Evolutionary conservation across 1,139 yeast species (phyloP).

Genomic region (Hemisphaericaspora xylofermentans): DNA sequence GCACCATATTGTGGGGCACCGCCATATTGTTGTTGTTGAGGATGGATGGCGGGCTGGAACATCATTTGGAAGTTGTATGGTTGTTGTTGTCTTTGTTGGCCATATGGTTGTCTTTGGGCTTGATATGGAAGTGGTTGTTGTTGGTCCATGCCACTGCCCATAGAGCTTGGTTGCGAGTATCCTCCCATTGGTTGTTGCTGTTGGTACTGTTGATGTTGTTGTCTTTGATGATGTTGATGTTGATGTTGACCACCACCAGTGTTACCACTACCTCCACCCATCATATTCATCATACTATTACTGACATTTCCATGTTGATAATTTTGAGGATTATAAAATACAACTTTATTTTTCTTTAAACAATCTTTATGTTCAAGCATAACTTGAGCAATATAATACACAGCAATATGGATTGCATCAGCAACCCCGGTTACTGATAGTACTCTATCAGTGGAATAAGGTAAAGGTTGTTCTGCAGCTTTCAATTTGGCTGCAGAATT

Average conservation of each 20-base stretch:
- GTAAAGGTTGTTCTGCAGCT: constrained; percentile 75
- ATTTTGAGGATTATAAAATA: constrained; percentile 67
- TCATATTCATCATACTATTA: constrained; percentile 11
- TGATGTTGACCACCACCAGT: constrained; percentile 3
- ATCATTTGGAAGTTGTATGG: constrained; percentile 43
- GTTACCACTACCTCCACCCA: too few relatives aligned
- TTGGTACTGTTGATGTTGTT: constrained; percentile 8
- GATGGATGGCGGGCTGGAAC: constrained; percentile 44
- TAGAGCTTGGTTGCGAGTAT: constrained; percentile 12
- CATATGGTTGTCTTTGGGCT: constrained; percentile 4
- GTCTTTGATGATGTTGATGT: constrained; percentile 8
- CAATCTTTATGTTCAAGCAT: constrained; percentile 58
- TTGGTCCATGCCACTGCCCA: constrained; percentile 6
- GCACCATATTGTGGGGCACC: constrained; percentile 17
- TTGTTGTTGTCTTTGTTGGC: constrained; percentile 16
- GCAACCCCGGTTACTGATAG: constrained; percentile 77
- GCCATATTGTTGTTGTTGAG: constrained; percentile 36
- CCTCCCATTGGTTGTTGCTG: constrained; percentile 4
- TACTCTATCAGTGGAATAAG: constrained; percentile 78
- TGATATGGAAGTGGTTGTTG: constrained; percentile 11
- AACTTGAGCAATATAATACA: constrained; percentile 70
- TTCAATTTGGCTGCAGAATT: constrained; percentile 75
- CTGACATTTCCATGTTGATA: constrained; percentile 26
- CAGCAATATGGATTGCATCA: constrained; percentile 84
- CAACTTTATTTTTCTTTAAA: constrained; percentile 49